These are phyloP conservation scores for Schizophyllum commune DNA, from an alignment of 1,284 basidiomycete species.

Conservation along the genomic window DNA sequence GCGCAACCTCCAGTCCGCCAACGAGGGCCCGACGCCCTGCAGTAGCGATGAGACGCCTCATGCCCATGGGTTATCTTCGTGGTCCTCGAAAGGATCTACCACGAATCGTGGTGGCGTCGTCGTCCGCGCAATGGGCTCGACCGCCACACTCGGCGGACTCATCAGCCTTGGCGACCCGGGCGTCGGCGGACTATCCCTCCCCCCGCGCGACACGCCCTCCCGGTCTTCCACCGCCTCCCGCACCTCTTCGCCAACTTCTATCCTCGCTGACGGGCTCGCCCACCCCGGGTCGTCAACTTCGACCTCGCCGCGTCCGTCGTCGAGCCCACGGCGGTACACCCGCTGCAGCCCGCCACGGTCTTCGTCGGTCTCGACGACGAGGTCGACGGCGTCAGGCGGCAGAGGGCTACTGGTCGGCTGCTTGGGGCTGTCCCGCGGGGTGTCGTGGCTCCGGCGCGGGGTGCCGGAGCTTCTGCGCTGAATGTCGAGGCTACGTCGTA, in stretches of 20 bases:
- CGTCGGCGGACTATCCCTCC: slow-evolving; percentile 7
- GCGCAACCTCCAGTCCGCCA: neutral
- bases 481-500: too few relatives aligned
- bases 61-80: slow-evolving; percentile 48
- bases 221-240: slow-evolving; percentile 16
- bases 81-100: slow-evolving; percentile 24
- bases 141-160: slow-evolving; percentile 9
- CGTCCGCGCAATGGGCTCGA: slow-evolving; percentile 25
- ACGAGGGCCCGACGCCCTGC: neutral
- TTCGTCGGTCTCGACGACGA: slow-evolving; percentile 59
- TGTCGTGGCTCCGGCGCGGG: neutral
- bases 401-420: slow-evolving; percentile 24
- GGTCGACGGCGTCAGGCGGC: slow-evolving; percentile 71
- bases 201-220: slow-evolving; percentile 1
- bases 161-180: slow-evolving; percentile 5
- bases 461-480: neutral
- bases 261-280: slow-evolving; percentile 15
- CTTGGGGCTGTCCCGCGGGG: neutral
- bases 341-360: slow-evolving; percentile 38
- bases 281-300: slow-evolving; percentile 28
- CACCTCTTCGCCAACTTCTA: slow-evolving; percentile 24
- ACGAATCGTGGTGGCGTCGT: slow-evolving; percentile 41
- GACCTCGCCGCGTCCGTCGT: slow-evolving; percentile 36
- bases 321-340: slow-evolving; percentile 46
- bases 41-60: slow-evolving; percentile 15